phyloP scores from a whole-genome alignment of 2,329 filamentous ascomycete genomes.

The Verticillium alfalfae region DNA sequence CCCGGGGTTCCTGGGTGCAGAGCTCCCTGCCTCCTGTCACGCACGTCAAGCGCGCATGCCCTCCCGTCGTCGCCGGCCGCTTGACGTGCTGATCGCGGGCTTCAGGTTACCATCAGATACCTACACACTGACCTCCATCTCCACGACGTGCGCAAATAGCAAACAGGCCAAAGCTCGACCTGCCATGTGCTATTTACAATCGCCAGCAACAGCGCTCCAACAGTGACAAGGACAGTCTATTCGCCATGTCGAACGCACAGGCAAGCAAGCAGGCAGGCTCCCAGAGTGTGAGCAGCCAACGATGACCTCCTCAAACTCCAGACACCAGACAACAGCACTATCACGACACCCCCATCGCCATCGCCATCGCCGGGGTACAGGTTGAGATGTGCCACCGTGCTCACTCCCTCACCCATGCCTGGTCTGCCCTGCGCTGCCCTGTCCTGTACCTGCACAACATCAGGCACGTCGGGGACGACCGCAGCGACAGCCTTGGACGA shows the following conservation, averaged over 20 bases:
- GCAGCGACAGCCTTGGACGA: not conserved
- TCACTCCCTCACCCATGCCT: not conserved
- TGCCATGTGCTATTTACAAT: not conserved
- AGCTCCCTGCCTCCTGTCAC: not conserved
- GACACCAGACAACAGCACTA: not conserved
- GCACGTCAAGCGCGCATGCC: not conserved
- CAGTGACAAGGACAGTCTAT: too few relatives aligned
- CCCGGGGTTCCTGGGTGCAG: too few relatives aligned
- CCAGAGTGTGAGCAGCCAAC: too few relatives aligned
- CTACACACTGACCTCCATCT: not conserved
- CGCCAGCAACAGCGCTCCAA: not conserved
- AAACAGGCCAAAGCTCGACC: not conserved
- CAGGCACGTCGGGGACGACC: not conserved
- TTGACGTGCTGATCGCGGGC: not conserved
- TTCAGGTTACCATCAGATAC: not conserved
- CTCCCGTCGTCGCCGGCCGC: not conserved
- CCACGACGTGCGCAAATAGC: not conserved
- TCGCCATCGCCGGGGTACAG: too few relatives aligned
- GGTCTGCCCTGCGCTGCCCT: not conserved
- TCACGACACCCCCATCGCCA: not conserved
- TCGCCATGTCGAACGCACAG: too few relatives aligned
- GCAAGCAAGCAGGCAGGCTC: too few relatives aligned
- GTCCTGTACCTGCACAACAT: not conserved
- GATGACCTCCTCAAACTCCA: not conserved
- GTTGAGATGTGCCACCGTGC: too few relatives aligned